Conservation (phyloP, 352 stramenopile species). For the Elongisporangium anandrum region DNA sequence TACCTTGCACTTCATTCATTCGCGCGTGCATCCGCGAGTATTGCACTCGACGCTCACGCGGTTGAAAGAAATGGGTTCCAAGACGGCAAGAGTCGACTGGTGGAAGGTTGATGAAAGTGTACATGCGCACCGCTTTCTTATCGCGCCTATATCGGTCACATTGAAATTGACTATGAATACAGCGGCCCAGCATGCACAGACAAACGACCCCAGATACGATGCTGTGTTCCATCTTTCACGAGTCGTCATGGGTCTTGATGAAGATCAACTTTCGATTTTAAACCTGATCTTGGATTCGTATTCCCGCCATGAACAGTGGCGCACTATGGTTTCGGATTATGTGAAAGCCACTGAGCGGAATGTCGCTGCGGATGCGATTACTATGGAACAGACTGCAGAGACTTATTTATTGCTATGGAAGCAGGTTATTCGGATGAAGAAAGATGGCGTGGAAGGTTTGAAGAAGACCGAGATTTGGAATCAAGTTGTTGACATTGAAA, state of each 20-base stretch:
- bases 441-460: conserved; percentile 48
- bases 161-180: conserved; percentile 90
- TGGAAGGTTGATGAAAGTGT: conserved; percentile 69
- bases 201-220: conserved; percentile 69
- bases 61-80: conserved; percentile 82
- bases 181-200: conserved; percentile 60
- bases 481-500: conserved; percentile 51
- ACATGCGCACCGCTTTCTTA: conserved; percentile 77
- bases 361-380: conserved; percentile 36
- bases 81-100: conserved; percentile 54
- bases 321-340: conserved; percentile 63
- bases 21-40: conserved; percentile 68
- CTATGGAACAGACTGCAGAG: conserved; percentile 34
- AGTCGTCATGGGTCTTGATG: conserved; percentile 67
- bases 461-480: conserved; percentile 64
- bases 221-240: conserved; percentile 79
- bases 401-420: conserved; percentile 78
- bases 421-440: conserved; percentile 56
- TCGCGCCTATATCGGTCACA: conserved; percentile 74
- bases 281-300: conserved; percentile 77
- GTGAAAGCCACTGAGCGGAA: conserved; percentile 53
- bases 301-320: conserved; percentile 66
- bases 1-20: conserved; percentile 85
- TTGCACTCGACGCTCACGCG: conserved; percentile 68
- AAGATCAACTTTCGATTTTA: conserved; percentile 81